Evolutionary conservation across 169 alveolate genomes (phyloP).

Genomic region (Plasmodium coatneyi): DNA sequence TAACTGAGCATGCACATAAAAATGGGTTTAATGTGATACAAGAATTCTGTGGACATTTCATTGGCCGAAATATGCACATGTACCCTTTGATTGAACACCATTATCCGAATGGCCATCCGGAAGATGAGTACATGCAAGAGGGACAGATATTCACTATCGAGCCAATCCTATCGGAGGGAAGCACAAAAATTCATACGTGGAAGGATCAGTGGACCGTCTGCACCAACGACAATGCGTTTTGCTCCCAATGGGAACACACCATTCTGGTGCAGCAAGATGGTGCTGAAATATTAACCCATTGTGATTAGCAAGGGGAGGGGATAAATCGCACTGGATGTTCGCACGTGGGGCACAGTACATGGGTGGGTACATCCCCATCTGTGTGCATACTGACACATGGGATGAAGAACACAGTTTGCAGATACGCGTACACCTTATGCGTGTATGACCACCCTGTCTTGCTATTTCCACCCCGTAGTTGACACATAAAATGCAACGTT

Average conservation of each 20-base stretch:
- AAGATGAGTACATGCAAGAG: slow-evolving; percentile 81
- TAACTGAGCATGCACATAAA: slow-evolving; percentile 85
- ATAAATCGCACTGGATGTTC: not conserved
- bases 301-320: slow-evolving; percentile 12
- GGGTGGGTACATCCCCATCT: not conserved
- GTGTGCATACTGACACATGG: not conserved
- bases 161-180: slow-evolving; percentile 92
- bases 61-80: slow-evolving; percentile 93
- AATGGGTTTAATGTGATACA: slow-evolving; percentile 89
- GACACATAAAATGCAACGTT: not conserved
- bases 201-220: slow-evolving; percentile 93
- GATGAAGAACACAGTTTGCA: not conserved
- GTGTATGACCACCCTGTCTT: not conserved
- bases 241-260: slow-evolving; percentile 95
- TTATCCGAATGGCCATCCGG: slow-evolving; percentile 80
- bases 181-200: slow-evolving; percentile 88
- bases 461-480: not conserved
- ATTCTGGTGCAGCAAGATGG: slow-evolving; percentile 90
- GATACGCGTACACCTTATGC: not conserved
- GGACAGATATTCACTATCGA: slow-evolving; percentile 92
- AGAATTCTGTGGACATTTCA: slow-evolving; percentile 95
- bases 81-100: slow-evolving; percentile 91
- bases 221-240: slow-evolving; percentile 88
- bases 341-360: not conserved
- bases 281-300: slow-evolving; percentile 89